These are phyloP conservation scores for Aphanomyces invadans DNA, from an alignment of 352 stramenopile species.

Conservation along the genomic window DNA sequence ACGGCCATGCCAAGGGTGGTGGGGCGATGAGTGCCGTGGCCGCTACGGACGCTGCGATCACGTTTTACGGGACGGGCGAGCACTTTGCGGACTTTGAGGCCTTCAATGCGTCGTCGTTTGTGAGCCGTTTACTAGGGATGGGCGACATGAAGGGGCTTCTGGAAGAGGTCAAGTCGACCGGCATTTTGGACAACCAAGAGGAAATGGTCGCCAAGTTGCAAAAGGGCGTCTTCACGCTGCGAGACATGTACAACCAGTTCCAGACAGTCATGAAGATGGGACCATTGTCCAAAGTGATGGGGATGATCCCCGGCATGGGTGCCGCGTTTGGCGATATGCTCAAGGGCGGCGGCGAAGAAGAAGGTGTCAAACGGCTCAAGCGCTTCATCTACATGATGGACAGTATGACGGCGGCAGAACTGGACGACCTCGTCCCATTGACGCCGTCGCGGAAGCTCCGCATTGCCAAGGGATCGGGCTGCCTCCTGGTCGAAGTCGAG, in stretches of 20 bases:
- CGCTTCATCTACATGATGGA: conserved; percentile 99
- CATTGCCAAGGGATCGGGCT: conserved; percentile 89
- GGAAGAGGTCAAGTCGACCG: conserved; percentile 88
- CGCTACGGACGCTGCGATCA: conserved; percentile 95
- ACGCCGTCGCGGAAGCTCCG: conserved; percentile 65
- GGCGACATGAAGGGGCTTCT: conserved; percentile 95
- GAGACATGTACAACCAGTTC: conserved; percentile 99
- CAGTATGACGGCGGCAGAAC: conserved; percentile 95
- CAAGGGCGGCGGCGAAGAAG: conserved; percentile 87
- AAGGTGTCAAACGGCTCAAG: conserved; percentile 89
- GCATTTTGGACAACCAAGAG: conserved; percentile 90
- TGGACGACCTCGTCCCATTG: conserved; percentile 87
- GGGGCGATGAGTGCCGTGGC: conserved; percentile 97
- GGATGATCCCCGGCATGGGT: conserved; percentile 93
- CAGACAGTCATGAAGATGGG: conserved; percentile 97
- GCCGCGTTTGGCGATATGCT: conserved; percentile 53
- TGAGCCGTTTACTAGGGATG: conserved; percentile 97
- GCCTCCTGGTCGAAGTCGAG: conserved; percentile 78
- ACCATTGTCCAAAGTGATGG: conserved; percentile 96
- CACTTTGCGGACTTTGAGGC: conserved; percentile 98
- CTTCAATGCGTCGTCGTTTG: conserved; percentile 97
- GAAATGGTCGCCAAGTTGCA: conserved; percentile 95
- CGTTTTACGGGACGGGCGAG: conserved; percentile 97
- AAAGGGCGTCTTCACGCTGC: conserved; percentile 95
- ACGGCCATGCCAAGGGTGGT: conserved; percentile 98